Conservation (phyloP, 257 asterid species). For the Henckelia pumila region DNA sequence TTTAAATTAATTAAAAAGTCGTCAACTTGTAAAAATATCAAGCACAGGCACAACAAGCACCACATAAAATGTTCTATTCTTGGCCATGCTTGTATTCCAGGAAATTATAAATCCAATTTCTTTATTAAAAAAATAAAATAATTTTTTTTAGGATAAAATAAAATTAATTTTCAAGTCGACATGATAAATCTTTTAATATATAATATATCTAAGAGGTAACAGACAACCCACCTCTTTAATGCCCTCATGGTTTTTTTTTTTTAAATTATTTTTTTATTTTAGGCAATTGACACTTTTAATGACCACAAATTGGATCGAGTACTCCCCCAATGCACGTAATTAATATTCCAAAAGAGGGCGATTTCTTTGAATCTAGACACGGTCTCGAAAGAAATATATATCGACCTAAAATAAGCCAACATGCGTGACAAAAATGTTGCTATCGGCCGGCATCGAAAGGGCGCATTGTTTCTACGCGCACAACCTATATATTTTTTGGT, state of each 20-base stretch:
- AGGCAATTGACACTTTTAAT: constrained; percentile 25
- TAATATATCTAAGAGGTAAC: constrained; percentile 28
- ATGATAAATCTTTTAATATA: constrained; percentile 13
- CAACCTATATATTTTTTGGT: too few relatives aligned
- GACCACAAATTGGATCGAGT: constrained; percentile 21
- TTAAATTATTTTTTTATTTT: constrained; percentile 3
- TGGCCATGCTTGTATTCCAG: constrained; percentile 11
- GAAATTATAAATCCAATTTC: not conserved
- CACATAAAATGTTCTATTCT: constrained; percentile 11
- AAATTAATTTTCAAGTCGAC: constrained; percentile 6
- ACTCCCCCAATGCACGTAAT: constrained; percentile 14
- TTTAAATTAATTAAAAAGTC: not conserved
- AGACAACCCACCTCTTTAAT: constrained; percentile 46
- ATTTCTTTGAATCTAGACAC: constrained; percentile 43
- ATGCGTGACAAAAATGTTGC: constrained; percentile 33
- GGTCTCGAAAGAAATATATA: too few relatives aligned
- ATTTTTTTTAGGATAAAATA: too few relatives aligned
- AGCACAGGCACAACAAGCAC: not conserved
- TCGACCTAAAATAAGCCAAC: not conserved
- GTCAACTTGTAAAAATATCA: not conserved
- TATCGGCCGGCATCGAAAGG: not conserved
- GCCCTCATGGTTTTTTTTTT: not conserved
- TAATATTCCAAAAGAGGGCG: constrained; percentile 19
- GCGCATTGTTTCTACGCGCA: too few relatives aligned
- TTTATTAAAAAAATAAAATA: not conserved